Evolutionary conservation across 495 filamentous ascomycete species (phyloP), one percentile per base, ranked within the genome.

Genomic region (Apodospora peruviana): DNA sequence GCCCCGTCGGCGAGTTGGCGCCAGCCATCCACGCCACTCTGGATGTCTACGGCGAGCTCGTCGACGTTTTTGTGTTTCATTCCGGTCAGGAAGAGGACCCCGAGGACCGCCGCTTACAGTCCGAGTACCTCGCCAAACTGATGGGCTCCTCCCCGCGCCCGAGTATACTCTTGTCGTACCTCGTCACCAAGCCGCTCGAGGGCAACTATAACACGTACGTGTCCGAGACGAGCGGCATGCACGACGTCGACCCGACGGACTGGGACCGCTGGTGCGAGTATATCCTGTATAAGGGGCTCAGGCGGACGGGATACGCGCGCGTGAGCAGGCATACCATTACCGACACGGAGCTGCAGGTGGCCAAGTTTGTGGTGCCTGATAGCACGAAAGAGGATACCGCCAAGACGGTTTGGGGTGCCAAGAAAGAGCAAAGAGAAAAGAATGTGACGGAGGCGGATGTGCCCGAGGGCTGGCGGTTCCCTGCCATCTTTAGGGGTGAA

Each of bases 241-340:
- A 86, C 56, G 94, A 99, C 59, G 93, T 99, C 44, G 94, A 99
- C 57, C 79, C 83, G 8, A 85, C 75, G 12, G 94, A 99, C 61
- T 95, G 89, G 90, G 93, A 98, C 68, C 73, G 94, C 48, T 99
- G 94, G 94, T 99, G 94, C 71, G 93, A 99, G 73, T 99, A 99
- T 61, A 93, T 99, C 53, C 74, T 99, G 43, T 99, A 87, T 74
- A 95, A 96, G 73, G 85, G 84, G 10, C 66, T 99, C 43, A 86
- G 83, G 65, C 76, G 91, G 53, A 84, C 85, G 2, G 94, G 90
- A 7, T 98, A 97, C 63, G 93, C 93, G 12, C 77, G 93, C 54
- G 83, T 98, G 29, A 91, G 86, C 50, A 72, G 93, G 57, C 81
- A 83, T 51, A 94, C 87, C 0, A 96, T 99, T 58, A 99, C 93